These are phyloP conservation scores for Boletus sp. DNA, from an alignment of 768 basidiomycete species.

Conservation along the genomic window DNA sequence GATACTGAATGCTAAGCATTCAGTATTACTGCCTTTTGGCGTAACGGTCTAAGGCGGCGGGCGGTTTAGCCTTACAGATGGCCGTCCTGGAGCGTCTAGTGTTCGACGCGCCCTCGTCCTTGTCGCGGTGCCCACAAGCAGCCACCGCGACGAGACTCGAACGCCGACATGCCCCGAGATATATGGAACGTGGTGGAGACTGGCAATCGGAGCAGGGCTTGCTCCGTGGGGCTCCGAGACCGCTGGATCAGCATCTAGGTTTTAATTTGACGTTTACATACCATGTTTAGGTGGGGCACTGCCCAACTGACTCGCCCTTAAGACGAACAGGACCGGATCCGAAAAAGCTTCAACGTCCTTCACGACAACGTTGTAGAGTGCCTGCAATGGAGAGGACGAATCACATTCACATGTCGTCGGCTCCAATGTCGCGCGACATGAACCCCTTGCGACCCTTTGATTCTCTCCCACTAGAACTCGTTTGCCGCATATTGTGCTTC, in stretches of 20 bases:
- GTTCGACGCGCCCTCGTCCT: too few species aligned
- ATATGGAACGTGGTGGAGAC: too few species aligned
- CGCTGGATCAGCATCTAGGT: not conserved
- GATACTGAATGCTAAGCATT: too few species aligned
- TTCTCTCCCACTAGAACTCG: not conserved
- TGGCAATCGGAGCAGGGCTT: too few species aligned
- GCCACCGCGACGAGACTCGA: not conserved
- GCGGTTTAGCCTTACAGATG: too few species aligned
- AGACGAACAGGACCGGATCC: not conserved
- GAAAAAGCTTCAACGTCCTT: not conserved
- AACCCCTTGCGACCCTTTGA: not conserved
- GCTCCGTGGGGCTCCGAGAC: not conserved
- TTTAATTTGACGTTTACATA: not conserved
- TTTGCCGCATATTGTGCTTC: not conserved
- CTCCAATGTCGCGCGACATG: not conserved
- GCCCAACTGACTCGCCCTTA: not conserved
- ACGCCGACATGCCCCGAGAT: not conserved
- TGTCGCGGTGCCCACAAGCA: too few species aligned
- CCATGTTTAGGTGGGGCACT: not conserved
- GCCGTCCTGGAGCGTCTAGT: too few species aligned
- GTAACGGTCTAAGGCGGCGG: too few species aligned
- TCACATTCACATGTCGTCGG: not conserved
- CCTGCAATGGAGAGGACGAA: not conserved
- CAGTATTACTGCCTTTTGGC: too few species aligned
- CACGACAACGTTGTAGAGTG: not conserved